Evolutionary conservation across 352 stramenopile species (phyloP).

Genomic region (Blastocystis sp.): DNA sequence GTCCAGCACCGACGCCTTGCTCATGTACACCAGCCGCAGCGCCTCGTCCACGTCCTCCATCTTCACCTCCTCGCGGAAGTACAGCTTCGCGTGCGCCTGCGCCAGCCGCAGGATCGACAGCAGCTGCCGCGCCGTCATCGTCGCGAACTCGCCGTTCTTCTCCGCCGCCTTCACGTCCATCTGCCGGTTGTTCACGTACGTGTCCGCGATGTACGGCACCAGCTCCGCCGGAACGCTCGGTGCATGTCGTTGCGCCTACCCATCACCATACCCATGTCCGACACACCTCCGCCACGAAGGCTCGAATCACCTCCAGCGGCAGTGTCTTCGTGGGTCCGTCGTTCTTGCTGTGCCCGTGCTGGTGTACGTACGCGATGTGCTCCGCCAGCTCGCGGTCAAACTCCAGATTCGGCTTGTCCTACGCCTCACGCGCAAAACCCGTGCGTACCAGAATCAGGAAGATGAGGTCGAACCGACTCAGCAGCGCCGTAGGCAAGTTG

Average conservation of each 20-base stretch:
- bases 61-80: too few species aligned
- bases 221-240: conserved; percentile 86
- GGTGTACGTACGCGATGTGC: conserved; percentile 66
- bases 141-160: conserved; percentile 86
- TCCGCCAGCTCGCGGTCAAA: conserved; percentile 90
- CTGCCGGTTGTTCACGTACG: conserved; percentile 85
- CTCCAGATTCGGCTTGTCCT: conserved; percentile 87
- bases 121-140: conserved; percentile 78
- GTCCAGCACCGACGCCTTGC: conserved; percentile 52
- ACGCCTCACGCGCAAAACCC: too few species aligned
- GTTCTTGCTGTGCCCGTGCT: conserved; percentile 21
- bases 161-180: conserved; percentile 76
- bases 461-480: conserved; percentile 98
- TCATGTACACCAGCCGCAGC: conserved; percentile 95
- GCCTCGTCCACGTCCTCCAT: too few species aligned
- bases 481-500: conserved; percentile 90
- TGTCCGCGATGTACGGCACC: conserved; percentile 82
- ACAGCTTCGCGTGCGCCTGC: too few species aligned
- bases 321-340: conserved; percentile 5
- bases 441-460: conserved; percentile 87
- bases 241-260: conserved; percentile 77
- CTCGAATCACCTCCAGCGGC: neutral
- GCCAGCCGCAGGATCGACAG: too few species aligned
- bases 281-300: conserved; percentile 81
- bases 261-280: conserved; percentile 86